phyloP scores from a whole-genome alignment of 352 stramenopile species.

The Globisporangium recalcitrans region DNA sequence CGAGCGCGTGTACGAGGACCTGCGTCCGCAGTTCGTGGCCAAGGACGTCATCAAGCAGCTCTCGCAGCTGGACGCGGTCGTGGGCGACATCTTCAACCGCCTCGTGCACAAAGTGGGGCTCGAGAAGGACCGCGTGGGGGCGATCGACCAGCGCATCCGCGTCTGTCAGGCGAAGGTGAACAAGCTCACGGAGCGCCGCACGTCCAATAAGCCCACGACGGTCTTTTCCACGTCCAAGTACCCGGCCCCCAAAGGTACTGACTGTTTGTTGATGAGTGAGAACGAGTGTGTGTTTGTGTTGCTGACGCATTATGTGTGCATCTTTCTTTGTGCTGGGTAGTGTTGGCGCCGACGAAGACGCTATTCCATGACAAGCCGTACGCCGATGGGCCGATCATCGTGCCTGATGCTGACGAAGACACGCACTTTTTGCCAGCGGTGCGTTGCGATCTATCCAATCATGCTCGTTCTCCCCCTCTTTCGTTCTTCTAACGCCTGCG shows the following conservation, averaged over 20 bases:
- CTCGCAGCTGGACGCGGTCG: slow-evolving; percentile 72
- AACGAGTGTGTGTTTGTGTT: not conserved
- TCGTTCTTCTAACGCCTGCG: not conserved
- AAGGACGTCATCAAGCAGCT: slow-evolving; percentile 86
- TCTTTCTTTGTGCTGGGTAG: slow-evolving; percentile 4
- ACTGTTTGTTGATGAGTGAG: not conserved
- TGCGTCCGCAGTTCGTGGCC: slow-evolving; percentile 78
- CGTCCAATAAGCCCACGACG: slow-evolving; percentile 82
- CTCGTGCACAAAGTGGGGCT: slow-evolving; percentile 67
- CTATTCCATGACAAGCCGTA: slow-evolving; percentile 85
- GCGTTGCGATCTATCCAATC: not conserved
- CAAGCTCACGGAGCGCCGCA: slow-evolving; percentile 68
- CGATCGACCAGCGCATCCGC: slow-evolving; percentile 67
- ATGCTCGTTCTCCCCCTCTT: not conserved
- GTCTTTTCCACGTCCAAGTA: slow-evolving; percentile 89
- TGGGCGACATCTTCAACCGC: slow-evolving; percentile 83
- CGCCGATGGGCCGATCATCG: slow-evolving; percentile 61
- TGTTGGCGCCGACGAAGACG: slow-evolving; percentile 59
- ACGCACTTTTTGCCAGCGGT: slow-evolving; percentile 78
- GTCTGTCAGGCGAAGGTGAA: slow-evolving; percentile 84
- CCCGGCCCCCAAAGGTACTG: slow-evolving; percentile 53
- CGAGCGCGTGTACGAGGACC: slow-evolving; percentile 84
- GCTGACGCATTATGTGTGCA: not conserved
- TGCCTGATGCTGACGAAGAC: slow-evolving; percentile 68
- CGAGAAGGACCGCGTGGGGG: slow-evolving; percentile 75